Evolutionary conservation across 202 grass and related monocot species (phyloP), one percentile per base, ranked within the genome.

Genomic region (Saccharum hybrid): DNA sequence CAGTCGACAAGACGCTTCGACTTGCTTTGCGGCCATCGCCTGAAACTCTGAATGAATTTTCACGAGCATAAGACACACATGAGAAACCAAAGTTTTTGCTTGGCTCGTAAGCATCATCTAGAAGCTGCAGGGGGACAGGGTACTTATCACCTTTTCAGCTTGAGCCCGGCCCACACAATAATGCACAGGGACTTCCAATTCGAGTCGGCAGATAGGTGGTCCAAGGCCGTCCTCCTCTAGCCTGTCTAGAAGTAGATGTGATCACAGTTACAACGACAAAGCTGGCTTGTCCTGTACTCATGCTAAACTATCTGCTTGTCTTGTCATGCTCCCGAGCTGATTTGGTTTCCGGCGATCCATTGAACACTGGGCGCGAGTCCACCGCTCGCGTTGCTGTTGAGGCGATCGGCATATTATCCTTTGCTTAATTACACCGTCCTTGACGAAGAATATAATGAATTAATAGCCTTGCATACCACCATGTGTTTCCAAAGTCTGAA

Each of bases 261-360:
- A 49, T 4, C 46, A 36, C 11, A 14, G 4, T 68, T 60, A 49
- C 71, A 49, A 9, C 0, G n/a, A 81, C 63, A 68, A 68, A 68
- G 39, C 7, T 70, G n/a, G 62, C 51, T 70, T 86, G 78, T 61
- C 71, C 54, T 48, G 19, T 76, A 40, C 30, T 30, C 48, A 1
- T 26, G 49, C 84, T 75, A 75, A 49, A 19, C 71, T 60, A 70
- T 70, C 71, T 51, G 46, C 63, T 63, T 51, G 64, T 87, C 85
- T 48, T 15, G 15, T 87, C 85, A 52, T 63, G 51, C 48, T 60
- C 76, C 7, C 59, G 12, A 56, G 64, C 28, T 74, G 28, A 54
- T 19, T 60, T 72, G 69, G 84, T 10, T 22, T 74, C 49, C 7
- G 1, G 13, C 18, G 8, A 54, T 74, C 52, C 56, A 54, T 10